A percentile compares a stretch with the other conserved stretches of the same genome.
These are phyloP conservation scores for Penicillium paxilli DNA, from an alignment of 495 filamentous ascomycete genomes.

Conservation along the genomic window DNA sequence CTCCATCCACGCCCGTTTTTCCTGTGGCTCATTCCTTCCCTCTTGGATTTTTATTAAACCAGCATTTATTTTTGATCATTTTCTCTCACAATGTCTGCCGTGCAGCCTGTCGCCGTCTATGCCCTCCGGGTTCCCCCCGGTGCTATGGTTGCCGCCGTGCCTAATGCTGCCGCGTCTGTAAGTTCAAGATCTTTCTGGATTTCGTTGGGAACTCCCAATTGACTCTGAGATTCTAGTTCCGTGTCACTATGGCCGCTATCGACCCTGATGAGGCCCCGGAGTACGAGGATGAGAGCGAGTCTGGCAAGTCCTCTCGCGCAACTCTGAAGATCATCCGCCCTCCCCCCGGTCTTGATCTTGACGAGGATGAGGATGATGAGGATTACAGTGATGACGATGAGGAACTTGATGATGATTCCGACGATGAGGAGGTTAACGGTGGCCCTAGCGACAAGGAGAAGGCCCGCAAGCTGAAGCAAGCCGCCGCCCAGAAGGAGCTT, in stretches of 20 bases:
- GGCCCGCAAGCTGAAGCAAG: conserved; percentile 76
- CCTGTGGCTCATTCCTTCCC: conserved; percentile 26
- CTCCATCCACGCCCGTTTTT: conserved; percentile 27
- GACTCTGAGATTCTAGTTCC: conserved; percentile 60
- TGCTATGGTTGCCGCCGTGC: conserved; percentile 68
- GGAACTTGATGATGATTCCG: conserved; percentile 64
- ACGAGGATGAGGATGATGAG: conserved; percentile 60
- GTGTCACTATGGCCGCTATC: conserved; percentile 97
- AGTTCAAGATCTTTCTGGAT: conserved; percentile 35
- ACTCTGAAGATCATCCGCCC: conserved; percentile 88
- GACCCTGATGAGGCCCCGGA: conserved; percentile 80
- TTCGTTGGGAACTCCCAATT: not conserved
- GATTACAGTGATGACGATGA: conserved; percentile 61
- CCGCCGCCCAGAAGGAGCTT: conserved; percentile 68
- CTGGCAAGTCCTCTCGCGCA: conserved; percentile 64
- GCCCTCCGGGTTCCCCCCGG: conserved; percentile 84
- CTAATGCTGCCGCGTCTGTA: conserved; percentile 80
- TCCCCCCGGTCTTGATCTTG: conserved; percentile 50
- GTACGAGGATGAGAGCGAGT: conserved; percentile 59
- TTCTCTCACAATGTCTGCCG: conserved; percentile 47
- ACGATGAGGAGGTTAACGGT: conserved; percentile 71
- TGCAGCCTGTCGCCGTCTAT: conserved; percentile 81
- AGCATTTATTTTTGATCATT: conserved; percentile 11
- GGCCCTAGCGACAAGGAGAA: conserved; percentile 88
- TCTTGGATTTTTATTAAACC: conserved; percentile 9